Evolutionary conservation across 2,329 filamentous ascomycete genomes (phyloP), one percentile per base, ranked within the genome.

Genomic region (Dissoconium aciculare): DNA sequence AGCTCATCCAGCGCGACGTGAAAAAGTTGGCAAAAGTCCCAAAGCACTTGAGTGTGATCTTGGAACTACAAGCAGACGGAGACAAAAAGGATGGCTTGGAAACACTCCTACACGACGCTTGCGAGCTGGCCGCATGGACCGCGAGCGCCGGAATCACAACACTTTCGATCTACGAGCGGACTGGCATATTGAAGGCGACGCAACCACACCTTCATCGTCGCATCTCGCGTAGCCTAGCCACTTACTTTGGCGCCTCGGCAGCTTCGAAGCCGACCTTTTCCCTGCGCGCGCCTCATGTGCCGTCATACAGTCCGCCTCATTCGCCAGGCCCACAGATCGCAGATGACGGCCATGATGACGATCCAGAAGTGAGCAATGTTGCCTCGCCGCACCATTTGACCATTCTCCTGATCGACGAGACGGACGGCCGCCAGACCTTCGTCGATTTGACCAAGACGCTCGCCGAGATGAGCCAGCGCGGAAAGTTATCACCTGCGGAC

Each of bases 391-490:
- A 54, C 14, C 58, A 66, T 36, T 54, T 77, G 11, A 69, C 65
- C 3, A 57, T 95, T 11, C 70, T 93, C 34, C 70, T 98, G 23
- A 71, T 98, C 30, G 92, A 83, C 10, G 72, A 74, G 21, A 78
- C 87, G 33, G 89, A 98, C 46, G 87, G 89, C 28, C 74, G 87
- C 32, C 83, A 92, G 49, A 94, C 87, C 3, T 71, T 98, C 39
- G 85, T 98, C 24, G 89, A 98, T 55, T 68, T 98, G 27, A 98
- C 89, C 25, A 83, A 85, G 50, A 95, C 91, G 1, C 66, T 98
- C 13, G 73, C 87, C 4, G 82, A 93, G 51, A 95, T 98, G 89
- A 80, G 83, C 5, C 89, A 95, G 55, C 74, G 77, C 44, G 74
- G 74, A 35, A 94, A 93, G 57, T 67, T 98, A 10, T 71, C 71